Conservation (phyloP, 495 filamentous ascomycete genomes). For the Penicillium lividum region DNA sequence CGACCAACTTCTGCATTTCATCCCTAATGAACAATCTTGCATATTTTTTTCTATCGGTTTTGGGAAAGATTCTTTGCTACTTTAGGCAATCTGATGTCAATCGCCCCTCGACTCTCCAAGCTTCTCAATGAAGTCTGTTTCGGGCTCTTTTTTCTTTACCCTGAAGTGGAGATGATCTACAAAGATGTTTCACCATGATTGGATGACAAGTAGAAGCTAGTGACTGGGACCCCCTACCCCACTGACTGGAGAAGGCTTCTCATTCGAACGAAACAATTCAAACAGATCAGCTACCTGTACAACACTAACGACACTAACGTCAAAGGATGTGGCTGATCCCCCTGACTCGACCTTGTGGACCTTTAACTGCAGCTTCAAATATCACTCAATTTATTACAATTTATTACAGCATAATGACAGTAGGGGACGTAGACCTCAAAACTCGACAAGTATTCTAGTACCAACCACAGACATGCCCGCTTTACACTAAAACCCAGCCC, state of each 20-base stretch:
- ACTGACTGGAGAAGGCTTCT: slow-evolving; percentile 5
- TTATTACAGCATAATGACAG: no score
- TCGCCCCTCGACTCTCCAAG: neutral
- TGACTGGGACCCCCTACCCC: neutral
- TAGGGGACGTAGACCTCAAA: no score
- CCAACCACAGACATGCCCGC: neutral
- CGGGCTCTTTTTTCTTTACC: neutral
- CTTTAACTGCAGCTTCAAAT: neutral
- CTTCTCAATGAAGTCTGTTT: neutral
- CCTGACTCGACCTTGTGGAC: neutral
- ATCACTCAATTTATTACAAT: neutral
- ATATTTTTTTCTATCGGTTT: neutral
- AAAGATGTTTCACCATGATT: neutral
- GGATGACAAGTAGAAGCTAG: neutral
- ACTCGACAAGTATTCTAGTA: neutral
- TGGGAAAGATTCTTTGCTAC: neutral
- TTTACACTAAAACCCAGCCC: neutral
- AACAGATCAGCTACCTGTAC: neutral
- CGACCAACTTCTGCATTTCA: neutral
- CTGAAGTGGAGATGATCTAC: neutral
- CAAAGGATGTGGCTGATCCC: neutral
- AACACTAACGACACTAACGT: neutral
- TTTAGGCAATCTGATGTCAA: neutral
- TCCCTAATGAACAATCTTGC: no score
- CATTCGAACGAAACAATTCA: neutral